These are phyloP conservation scores for Trichoderma citrinoviride DNA, from an alignment of 2,329 filamentous ascomycete genomes.

Conservation along the genomic window DNA sequence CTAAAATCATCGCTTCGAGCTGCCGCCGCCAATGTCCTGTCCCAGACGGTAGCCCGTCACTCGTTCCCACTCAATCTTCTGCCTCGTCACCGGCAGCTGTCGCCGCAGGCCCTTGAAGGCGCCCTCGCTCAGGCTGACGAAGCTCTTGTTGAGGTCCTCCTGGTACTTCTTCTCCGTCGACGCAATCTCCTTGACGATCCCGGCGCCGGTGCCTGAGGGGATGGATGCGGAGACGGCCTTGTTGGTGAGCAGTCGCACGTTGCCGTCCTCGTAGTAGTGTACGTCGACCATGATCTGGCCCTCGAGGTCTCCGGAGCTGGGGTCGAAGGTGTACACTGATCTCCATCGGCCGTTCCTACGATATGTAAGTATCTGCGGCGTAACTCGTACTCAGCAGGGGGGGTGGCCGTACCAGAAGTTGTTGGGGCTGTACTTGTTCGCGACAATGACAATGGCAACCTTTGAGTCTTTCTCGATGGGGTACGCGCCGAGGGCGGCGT, in stretches of 20 bases:
- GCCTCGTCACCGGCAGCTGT: slow-evolving; percentile 91
- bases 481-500: slow-evolving; percentile 77
- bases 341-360: slow-evolving; percentile 93
- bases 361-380: slow-evolving; percentile 22
- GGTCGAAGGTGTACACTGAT: slow-evolving; percentile 76
- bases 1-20: slow-evolving; percentile 49
- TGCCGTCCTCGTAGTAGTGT: slow-evolving; percentile 99
- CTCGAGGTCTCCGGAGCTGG: slow-evolving; percentile 64
- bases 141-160: slow-evolving; percentile 90
- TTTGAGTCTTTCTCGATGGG: slow-evolving; percentile 72
- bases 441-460: slow-evolving; percentile 79
- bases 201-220: slow-evolving; percentile 61
- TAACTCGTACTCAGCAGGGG: not conserved
- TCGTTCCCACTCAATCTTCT: slow-evolving; percentile 99
- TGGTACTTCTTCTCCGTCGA: slow-evolving; percentile 87
- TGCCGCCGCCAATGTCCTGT: slow-evolving; percentile 72
- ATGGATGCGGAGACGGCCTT: slow-evolving; percentile 67
- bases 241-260: slow-evolving; percentile 87
- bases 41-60: slow-evolving; percentile 87
- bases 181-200: slow-evolving; percentile 75
- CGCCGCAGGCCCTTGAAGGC: slow-evolving; percentile 91
- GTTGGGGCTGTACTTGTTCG: slow-evolving; percentile 95
- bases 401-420: slow-evolving; percentile 76
- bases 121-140: slow-evolving; percentile 83
- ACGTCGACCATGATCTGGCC: slow-evolving; percentile 91